Percentiles rank a stretch among this genome's conserved stretches.
These are phyloP conservation scores for Pisolithus marmoratus DNA, from an alignment of 768 basidiomycete genomes.

Conservation along the genomic window DNA sequence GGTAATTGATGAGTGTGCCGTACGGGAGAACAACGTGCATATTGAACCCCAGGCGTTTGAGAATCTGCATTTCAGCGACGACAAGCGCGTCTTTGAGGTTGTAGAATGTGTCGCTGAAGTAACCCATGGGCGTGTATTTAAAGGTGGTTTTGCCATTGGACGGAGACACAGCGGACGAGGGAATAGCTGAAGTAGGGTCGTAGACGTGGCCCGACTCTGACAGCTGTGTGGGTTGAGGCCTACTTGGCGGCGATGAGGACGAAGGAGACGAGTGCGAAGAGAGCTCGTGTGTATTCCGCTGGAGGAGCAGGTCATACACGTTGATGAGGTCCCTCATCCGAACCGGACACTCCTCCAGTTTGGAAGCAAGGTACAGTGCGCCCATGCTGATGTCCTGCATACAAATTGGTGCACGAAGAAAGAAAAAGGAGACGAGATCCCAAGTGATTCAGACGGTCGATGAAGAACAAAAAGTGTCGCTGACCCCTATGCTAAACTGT, in stretches of 20 bases:
- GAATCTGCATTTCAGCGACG: constrained; percentile 93
- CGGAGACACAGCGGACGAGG: neutral
- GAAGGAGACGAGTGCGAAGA: constrained; percentile 5
- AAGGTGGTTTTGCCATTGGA: constrained; percentile 34
- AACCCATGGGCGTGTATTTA: constrained; percentile 81
- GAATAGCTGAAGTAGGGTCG: neutral
- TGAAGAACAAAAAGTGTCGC: constrained; percentile 20
- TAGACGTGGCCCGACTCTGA: neutral
- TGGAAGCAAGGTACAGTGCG: constrained; percentile 82
- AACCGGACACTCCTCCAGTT: constrained; percentile 87
- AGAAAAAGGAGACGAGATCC: constrained; percentile 7
- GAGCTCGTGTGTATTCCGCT: constrained; percentile 57
- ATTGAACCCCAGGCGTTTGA: constrained; percentile 94
- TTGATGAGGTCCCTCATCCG: constrained; percentile 94
- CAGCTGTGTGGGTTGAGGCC: neutral
- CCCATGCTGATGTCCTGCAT: constrained; percentile 82
- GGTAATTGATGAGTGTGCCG: constrained; percentile 90
- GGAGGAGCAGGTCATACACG: constrained; percentile 84
- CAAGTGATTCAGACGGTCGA: neutral
- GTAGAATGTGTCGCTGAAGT: constrained; percentile 86
- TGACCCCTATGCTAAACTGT: constrained; percentile 87
- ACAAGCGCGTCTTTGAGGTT: constrained; percentile 92
- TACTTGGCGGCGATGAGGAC: neutral
- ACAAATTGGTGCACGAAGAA: constrained; percentile 5
- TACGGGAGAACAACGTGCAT: constrained; percentile 92